Base-by-base conservation (phyloP, 371 early-diverging fungal species). In the Rhizopus sp. region DNA sequence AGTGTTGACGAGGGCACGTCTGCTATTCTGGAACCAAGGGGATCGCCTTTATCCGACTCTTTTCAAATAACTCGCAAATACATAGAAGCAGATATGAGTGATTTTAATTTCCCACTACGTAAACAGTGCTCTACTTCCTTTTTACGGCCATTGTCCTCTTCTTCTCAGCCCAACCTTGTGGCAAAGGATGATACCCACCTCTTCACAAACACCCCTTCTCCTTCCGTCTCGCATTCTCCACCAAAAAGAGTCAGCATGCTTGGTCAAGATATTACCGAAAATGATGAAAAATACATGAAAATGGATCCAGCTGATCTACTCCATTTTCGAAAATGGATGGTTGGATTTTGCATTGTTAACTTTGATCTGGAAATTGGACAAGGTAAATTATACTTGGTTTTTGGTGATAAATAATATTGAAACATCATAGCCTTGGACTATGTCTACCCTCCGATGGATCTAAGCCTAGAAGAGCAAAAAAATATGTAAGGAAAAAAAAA, bases 281-380 rank as follows among this genome's bases (percentile, higher is more conserved):
- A 73, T 46, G 57, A 53, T 7, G 37, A 58, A 54, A 46, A 41
- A n/a, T 63, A 65, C 46, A 53, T 77, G 2, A 59, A 53, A 10
- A 30, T 78, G 31, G 73, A 72, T 30, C 79, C 75, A 17, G 53
- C 45, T 12, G 80, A 80, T 39, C 70, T 87, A 37, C 70, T 69
- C 31, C 69, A 68, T 40, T 82, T 94, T 57, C 82, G 86, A 56
- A 83, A 86, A 57, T 96, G 96, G 96, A 78, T 92, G 40, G 72
- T 93, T 37, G 89, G 93, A 51, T 91, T 96, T 64, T 92, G 91
- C 65, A 85, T 93, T 30, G 95, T 95, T 17, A 91, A 93, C 63
- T 97, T 97, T 85, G 97, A 97, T 80, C 81, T 93, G 46, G 95
- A 97, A 72, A 80, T 88, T 29, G 97, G 97, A 33, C 96, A 93